phyloP scores from a whole-genome alignment of 192 early-diverging fungal genomes.

The Lobosporangium transversale region DNA sequence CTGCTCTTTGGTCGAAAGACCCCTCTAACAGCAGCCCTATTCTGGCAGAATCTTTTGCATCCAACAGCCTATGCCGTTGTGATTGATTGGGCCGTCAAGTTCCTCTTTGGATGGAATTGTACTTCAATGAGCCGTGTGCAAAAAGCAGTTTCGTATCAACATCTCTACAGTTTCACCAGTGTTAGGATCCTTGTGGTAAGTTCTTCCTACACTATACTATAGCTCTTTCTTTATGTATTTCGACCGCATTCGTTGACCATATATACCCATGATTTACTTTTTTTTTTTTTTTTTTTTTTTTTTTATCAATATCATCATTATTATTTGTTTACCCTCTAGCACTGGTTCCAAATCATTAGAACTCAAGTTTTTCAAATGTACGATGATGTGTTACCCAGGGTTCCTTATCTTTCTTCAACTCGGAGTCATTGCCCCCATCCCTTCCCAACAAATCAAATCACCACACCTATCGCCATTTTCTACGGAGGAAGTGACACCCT shows the following conservation, averaged over 20 bases:
- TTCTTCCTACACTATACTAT: too few relatives aligned
- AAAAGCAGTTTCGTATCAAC: slow-evolving; percentile 84
- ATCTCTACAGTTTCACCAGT: slow-evolving; percentile 89
- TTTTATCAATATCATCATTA: too few relatives aligned
- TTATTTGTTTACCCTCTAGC: too few relatives aligned
- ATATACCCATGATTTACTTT: too few relatives aligned
- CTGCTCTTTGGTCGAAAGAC: slow-evolving; percentile 89
- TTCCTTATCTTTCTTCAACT: slow-evolving; percentile 51
- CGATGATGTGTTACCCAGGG: slow-evolving; percentile 78
- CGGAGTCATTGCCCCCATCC: slow-evolving; percentile 70
- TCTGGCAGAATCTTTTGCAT: slow-evolving; percentile 86
- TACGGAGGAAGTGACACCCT: slow-evolving; percentile 90
- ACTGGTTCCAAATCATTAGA: slow-evolving; percentile 97
- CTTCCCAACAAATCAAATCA: slow-evolving; percentile 83
- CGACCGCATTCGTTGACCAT: too few relatives aligned
- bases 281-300: too few relatives aligned
- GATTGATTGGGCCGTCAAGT: slow-evolving; percentile 74
- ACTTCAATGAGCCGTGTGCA: slow-evolving; percentile 73
- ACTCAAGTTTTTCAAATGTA: slow-evolving; percentile 91
- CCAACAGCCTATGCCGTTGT: slow-evolving; percentile 77
- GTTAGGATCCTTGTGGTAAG: slow-evolving; percentile 88
- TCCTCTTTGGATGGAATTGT: slow-evolving; percentile 88
- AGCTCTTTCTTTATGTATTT: too few relatives aligned
- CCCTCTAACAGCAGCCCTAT: slow-evolving; percentile 78
- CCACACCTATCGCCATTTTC: slow-evolving; percentile 90